A percentile compares a stretch with the other conserved stretches of the same genome.
phyloP scores from a whole-genome alignment of 2,329 filamentous ascomycete species.

The Fusarium brachygibbosum region DNA sequence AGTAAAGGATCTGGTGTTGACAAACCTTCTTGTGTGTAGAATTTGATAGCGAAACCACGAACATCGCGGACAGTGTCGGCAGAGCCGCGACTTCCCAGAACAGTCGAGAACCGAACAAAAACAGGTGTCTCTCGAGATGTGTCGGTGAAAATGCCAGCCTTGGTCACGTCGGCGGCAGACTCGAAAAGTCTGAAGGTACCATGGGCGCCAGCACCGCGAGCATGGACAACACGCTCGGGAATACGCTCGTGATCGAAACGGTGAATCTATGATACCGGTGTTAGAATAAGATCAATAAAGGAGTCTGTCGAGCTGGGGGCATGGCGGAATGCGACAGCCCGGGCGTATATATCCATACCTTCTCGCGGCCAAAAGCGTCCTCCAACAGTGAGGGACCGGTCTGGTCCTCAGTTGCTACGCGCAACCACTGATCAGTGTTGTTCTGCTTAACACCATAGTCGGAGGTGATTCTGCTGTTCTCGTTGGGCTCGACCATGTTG shows the following conservation, averaged over 20 bases:
- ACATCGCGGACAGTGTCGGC: slow-evolving; percentile 88
- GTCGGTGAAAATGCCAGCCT: slow-evolving; percentile 71
- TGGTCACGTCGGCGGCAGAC: slow-evolving; percentile 75
- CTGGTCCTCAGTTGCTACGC: slow-evolving; percentile 70
- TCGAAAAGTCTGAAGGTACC: slow-evolving; percentile 77
- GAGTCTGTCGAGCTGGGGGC: no score
- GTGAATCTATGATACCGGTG: slow-evolving; percentile 66
- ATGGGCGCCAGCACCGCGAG: slow-evolving; percentile 76
- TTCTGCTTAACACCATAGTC: slow-evolving; percentile 82
- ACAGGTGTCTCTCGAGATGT: slow-evolving; percentile 64
- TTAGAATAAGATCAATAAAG: background rate
- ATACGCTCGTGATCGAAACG: slow-evolving; percentile 77
- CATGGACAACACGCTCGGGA: slow-evolving; percentile 77
- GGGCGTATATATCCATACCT: slow-evolving; percentile 61
- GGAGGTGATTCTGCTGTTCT: slow-evolving; percentile 75
- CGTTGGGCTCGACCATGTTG: slow-evolving; percentile 70
- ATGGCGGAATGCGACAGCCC: background rate
- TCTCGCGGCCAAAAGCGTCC: slow-evolving; percentile 79
- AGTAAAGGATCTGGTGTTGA: background rate
- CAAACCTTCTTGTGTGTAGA: slow-evolving; percentile 77
- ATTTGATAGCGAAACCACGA: slow-evolving; percentile 77
- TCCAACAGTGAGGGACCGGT: slow-evolving; percentile 78
- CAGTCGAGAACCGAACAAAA: slow-evolving; percentile 78
- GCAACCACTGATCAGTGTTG: slow-evolving; percentile 84
- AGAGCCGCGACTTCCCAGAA: slow-evolving; percentile 79